A percentile compares a stretch with the other conserved stretches of the same genome.
Evolutionary conservation across 1,139 yeast genomes (phyloP).

Genomic region (Zhuliangozyma blackwelliae): DNA sequence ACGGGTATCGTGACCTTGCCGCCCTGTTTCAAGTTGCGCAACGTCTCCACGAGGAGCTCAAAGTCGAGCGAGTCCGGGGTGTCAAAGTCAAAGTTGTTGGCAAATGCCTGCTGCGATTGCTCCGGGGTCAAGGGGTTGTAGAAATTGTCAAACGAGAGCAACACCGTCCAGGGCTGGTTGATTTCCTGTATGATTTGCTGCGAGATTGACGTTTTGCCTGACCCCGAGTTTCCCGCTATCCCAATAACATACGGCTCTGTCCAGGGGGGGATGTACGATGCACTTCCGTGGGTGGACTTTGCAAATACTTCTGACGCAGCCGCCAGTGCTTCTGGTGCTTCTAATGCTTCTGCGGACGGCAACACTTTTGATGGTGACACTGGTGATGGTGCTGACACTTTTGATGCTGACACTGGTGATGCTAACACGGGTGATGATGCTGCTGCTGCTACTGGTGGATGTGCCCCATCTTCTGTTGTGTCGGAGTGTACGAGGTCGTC

Average conservation of each 20-base stretch:
- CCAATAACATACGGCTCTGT: constrained; percentile 93
- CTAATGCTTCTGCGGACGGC: too few species aligned
- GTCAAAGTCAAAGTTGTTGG: constrained; percentile 76
- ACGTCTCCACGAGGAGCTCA: constrained; percentile 62
- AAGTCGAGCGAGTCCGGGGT: constrained; percentile 78
- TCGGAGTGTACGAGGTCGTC: constrained; percentile 1
- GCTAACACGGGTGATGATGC: too few species aligned
- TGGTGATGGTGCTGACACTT: background rate
- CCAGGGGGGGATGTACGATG: constrained; percentile 84
- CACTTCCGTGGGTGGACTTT: background rate
- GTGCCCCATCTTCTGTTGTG: background rate
- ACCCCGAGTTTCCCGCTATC: constrained; percentile 90
- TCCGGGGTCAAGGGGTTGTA: constrained; percentile 68
- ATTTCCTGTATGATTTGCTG: constrained; percentile 73
- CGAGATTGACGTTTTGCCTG: constrained; percentile 93
- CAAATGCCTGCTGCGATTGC: constrained; percentile 61
- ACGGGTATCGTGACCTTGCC: constrained; percentile 69
- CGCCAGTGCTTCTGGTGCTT: constrained; percentile 1
- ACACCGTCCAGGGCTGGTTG: constrained; percentile 94
- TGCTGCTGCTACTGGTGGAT: too few species aligned
- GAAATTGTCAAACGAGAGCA: constrained; percentile 85
- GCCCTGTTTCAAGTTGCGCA: constrained; percentile 58
- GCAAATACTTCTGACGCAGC: background rate
- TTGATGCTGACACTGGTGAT: too few species aligned
- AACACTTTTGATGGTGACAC: background rate